Evolutionary conservation across 139 green algal species (phyloP).

Genomic region (Coelastrella sp.): DNA sequence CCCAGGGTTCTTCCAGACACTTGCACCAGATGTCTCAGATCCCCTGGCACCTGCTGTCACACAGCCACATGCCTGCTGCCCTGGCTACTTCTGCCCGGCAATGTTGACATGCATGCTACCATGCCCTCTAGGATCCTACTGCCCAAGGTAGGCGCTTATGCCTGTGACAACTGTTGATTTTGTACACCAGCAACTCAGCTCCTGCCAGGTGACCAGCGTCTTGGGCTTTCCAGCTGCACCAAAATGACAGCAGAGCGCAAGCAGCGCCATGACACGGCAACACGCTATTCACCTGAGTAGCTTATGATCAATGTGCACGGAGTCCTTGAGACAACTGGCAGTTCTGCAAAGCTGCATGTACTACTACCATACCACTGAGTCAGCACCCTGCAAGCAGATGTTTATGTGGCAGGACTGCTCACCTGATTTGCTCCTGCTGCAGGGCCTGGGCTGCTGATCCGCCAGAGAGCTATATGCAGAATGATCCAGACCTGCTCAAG

Average conservation of each 20-base stretch:
- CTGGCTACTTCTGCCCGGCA: constrained; percentile 35
- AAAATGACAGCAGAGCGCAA: too few species aligned
- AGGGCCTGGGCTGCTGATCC: constrained; percentile 25
- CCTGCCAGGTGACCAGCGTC: too few species aligned
- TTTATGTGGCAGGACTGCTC: background rate
- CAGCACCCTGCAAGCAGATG: background rate
- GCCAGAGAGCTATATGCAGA: constrained; percentile 9
- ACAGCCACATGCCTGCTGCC: constrained; percentile 37
- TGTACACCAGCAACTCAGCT: too few species aligned
- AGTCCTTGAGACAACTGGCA: too few species aligned
- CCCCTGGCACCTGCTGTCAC: background rate
- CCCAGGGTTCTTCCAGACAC: constrained; percentile 32
- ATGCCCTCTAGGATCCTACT: constrained; percentile 16
- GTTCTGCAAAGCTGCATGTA: background rate
- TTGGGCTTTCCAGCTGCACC: too few species aligned
- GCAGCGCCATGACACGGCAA: too few species aligned
- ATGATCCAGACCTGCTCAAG: constrained; percentile 1
- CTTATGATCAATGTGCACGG: too few species aligned
- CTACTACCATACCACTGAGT: too few species aligned
- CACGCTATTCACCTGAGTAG: too few species aligned
- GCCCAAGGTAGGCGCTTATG: background rate
- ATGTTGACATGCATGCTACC: constrained; percentile 39
- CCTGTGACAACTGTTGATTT: too few species aligned
- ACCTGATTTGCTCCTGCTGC: background rate
- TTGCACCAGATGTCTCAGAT: background rate